These are phyloP conservation scores for Talaromyces funiculosus DNA, from an alignment of 2,329 filamentous ascomycete genomes.

Conservation along the genomic window DNA sequence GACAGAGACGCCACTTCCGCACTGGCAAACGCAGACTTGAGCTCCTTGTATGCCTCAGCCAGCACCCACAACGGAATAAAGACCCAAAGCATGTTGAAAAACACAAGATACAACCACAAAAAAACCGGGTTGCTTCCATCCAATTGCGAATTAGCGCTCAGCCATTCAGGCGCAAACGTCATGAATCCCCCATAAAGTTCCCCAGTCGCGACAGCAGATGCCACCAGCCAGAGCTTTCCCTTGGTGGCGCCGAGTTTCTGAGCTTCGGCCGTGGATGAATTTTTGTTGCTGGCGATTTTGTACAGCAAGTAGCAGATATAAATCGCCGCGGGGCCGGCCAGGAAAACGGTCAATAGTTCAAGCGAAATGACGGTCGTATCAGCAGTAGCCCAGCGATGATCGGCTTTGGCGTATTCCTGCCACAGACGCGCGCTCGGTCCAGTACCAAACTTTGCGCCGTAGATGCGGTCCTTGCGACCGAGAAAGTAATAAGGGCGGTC, in stretches of 20 bases:
- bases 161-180: constrained; percentile 62
- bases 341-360: constrained; percentile 56
- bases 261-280: constrained; percentile 11
- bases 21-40: constrained; percentile 32
- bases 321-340: constrained; percentile 53
- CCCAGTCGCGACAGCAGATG: constrained; percentile 54
- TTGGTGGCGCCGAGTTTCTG: constrained; percentile 23
- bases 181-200: constrained; percentile 61
- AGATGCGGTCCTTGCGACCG: constrained; percentile 48
- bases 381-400: constrained; percentile 54
- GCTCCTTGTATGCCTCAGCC: constrained; percentile 46
- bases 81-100: constrained; percentile 62
- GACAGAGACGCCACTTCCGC: constrained; percentile 20
- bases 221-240: constrained; percentile 50
- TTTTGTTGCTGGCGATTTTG: constrained; percentile 21
- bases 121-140: constrained; percentile 58
- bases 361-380: constrained; percentile 56
- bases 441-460: constrained; percentile 54
- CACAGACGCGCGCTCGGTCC: constrained; percentile 52
- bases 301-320: constrained; percentile 52
- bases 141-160: constrained; percentile 53
- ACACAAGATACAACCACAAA: constrained; percentile 57
- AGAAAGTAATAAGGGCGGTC: constrained; percentile 45
- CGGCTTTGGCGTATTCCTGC: constrained; percentile 63
- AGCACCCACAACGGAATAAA: constrained; percentile 54